Evolutionary conservation across 371 early-diverging fungal genomes (phyloP).

Genomic region (Rhizomucor miehei): DNA sequence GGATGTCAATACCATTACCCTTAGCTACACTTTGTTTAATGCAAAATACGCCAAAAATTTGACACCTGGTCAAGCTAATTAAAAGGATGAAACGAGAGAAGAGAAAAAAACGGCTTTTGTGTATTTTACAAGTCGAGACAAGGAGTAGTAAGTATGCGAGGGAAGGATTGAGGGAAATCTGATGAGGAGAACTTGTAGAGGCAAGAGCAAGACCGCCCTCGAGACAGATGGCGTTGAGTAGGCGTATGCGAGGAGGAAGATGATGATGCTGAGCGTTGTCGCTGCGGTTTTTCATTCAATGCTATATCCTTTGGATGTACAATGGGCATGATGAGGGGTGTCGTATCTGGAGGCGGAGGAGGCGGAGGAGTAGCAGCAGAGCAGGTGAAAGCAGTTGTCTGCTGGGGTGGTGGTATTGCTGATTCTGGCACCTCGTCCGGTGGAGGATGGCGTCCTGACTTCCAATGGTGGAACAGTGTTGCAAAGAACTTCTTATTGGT

Average conservation of each 20-base stretch:
- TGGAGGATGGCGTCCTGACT: constrained; percentile 3
- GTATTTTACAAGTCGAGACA: background rate
- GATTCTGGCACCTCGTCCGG: constrained; percentile 1
- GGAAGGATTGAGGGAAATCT: background rate
- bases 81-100: too few relatives aligned
- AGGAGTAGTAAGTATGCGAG: constrained; percentile 8
- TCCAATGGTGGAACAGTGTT: constrained; percentile 16
- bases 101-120: background rate
- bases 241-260: constrained; percentile 6
- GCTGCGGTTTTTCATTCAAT: constrained; percentile 3
- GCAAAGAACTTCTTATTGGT: constrained; percentile 11
- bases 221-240: constrained; percentile 8
- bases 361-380: background rate
- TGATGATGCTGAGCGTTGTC: constrained; percentile 1
- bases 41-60: constrained; percentile 53
- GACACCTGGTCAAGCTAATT: constrained; percentile 13
- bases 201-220: constrained; percentile 11
- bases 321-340: constrained; percentile 8
- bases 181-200: constrained; percentile 3
- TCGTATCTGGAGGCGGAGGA: background rate
- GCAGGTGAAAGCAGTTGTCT: background rate
- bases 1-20: constrained; percentile 89
- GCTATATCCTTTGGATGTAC: constrained; percentile 12
- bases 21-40: constrained; percentile 93
- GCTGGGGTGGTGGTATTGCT: constrained; percentile 3